These are phyloP conservation scores for Talaromyces rugulosus DNA, from an alignment of 2,329 filamentous ascomycete species.

Conservation along the genomic window DNA sequence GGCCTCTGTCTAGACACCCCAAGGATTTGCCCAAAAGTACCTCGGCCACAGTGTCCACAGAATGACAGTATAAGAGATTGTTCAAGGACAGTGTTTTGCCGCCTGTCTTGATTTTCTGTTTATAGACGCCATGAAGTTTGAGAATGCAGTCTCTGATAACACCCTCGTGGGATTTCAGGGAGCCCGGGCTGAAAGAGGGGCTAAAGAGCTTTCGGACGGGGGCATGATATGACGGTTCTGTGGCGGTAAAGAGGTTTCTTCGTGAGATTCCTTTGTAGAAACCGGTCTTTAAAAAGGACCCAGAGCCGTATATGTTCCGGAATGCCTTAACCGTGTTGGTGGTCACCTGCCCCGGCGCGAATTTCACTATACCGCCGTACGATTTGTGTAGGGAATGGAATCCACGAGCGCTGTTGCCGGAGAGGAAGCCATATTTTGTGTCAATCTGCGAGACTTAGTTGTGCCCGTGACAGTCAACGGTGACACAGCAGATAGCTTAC, in stretches of 20 bases:
- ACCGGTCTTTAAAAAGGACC: slow-evolving; percentile 20
- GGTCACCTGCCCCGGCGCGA: slow-evolving; percentile 22
- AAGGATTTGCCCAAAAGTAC: slow-evolving; percentile 22
- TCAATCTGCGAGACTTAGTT: slow-evolving; percentile 10
- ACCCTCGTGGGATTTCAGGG: slow-evolving; percentile 18
- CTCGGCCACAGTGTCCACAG: slow-evolving; percentile 23
- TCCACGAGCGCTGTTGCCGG: slow-evolving; percentile 17
- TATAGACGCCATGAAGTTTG: slow-evolving; percentile 17
- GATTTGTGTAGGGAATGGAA: slow-evolving; percentile 18
- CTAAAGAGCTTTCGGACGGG: slow-evolving; percentile 22
- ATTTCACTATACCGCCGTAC: slow-evolving; percentile 20
- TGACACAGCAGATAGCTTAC: neutral
- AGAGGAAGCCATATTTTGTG: slow-evolving; percentile 19
- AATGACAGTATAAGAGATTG: slow-evolving; percentile 21
- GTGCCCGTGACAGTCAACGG: neutral
- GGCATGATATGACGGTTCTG: slow-evolving; percentile 20
- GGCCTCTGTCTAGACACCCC: slow-evolving; percentile 20
- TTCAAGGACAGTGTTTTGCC: slow-evolving; percentile 16
- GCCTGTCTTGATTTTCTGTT: slow-evolving; percentile 8
- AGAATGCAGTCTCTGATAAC: slow-evolving; percentile 20
- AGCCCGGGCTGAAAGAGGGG: slow-evolving; percentile 20
- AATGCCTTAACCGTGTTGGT: slow-evolving; percentile 22
- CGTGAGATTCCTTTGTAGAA: slow-evolving; percentile 23
- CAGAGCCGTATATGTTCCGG: slow-evolving; percentile 21
- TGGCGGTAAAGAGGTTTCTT: slow-evolving; percentile 22